Conservation (phyloP, 2,329 filamentous ascomycete genomes). For the Alternaria arbusti region DNA sequence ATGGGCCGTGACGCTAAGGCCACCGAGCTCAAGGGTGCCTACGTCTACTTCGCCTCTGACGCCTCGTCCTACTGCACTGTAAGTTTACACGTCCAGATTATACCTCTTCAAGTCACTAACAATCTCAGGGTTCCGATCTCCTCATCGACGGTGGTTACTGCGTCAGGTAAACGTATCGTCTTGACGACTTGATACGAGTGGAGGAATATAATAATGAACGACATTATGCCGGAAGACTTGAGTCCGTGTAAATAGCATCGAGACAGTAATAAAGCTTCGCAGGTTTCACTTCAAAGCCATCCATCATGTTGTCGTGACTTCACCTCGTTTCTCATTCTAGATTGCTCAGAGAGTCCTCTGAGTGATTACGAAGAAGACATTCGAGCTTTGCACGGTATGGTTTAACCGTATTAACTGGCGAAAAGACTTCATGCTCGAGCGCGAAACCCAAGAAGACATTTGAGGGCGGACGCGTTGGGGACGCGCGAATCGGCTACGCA, state of each 20-base stretch:
- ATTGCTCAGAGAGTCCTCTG: background rate
- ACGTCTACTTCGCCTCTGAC: slow-evolving; percentile 80
- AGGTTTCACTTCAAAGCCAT: slow-evolving; percentile 3
- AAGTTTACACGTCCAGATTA: slow-evolving; percentile 12
- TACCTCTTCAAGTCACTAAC: slow-evolving; percentile 20
- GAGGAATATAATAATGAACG: slow-evolving; percentile 15
- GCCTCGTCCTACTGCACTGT: slow-evolving; percentile 82
- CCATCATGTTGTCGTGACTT: background rate
- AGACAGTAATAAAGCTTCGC: slow-evolving; percentile 25
- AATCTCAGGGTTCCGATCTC: slow-evolving; percentile 64
- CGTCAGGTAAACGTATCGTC: slow-evolving; percentile 42
- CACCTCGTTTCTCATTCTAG: background rate
- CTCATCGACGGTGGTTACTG: slow-evolving; percentile 78
- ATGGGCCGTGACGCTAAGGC: slow-evolving; percentile 78
- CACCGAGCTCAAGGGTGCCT: slow-evolving; percentile 82
- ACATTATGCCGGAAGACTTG: slow-evolving; percentile 21
- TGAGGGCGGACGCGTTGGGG: background rate
- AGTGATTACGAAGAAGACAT: background rate
- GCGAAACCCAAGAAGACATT: background rate
- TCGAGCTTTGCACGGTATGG: background rate
- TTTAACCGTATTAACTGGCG: background rate
- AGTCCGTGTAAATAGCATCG: slow-evolving; percentile 18
- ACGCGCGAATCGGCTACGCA: slow-evolving; percentile 1
- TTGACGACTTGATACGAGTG: slow-evolving; percentile 12
- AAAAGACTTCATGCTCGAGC: background rate